Conservation (phyloP, 73 alveolate species). For the Breviolum minutum region DNA sequence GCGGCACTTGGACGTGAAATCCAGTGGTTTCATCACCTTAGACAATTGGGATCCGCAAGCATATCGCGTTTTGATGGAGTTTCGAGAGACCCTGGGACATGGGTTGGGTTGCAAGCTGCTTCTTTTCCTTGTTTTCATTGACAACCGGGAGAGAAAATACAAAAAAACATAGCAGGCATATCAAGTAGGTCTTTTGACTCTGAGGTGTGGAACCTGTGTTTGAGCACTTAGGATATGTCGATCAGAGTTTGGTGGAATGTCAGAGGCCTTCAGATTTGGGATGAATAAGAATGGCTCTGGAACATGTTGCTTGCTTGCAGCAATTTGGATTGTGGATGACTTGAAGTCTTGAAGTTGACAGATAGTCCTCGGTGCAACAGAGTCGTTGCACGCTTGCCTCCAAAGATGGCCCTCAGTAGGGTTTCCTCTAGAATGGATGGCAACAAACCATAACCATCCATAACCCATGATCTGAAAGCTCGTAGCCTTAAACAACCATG, state of each 20-base stretch:
- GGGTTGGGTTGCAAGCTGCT: background rate
- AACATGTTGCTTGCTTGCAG: background rate
- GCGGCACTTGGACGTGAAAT: slow-evolving; percentile 59
- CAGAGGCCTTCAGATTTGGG: slow-evolving; percentile 62
- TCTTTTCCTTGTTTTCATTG: too few relatives aligned
- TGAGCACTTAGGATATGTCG: slow-evolving; percentile 45
- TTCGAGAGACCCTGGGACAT: slow-evolving; percentile 50
- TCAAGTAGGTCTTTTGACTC: background rate
- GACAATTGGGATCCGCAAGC: slow-evolving; percentile 91
- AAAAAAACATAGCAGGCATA: background rate
- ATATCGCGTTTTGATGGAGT: slow-evolving; percentile 65
- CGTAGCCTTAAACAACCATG: too few relatives aligned
- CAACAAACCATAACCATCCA: too few relatives aligned
- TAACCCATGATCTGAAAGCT: too few relatives aligned
- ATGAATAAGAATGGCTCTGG: slow-evolving; percentile 76
- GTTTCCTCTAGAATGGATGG: background rate
- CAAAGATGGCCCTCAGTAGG: too few relatives aligned
- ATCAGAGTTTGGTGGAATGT: slow-evolving; percentile 69
- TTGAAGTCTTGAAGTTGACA: too few relatives aligned
- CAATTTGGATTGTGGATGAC: background rate
- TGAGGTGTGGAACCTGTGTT: background rate
- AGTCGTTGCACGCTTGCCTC: too few relatives aligned
- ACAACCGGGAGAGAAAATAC: background rate
- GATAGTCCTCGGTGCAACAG: too few relatives aligned
- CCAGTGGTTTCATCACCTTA: slow-evolving; percentile 73